Evolutionary conservation across 2,329 filamentous ascomycete genomes (phyloP).

Genomic region (Colletotrichum tabaci): DNA sequence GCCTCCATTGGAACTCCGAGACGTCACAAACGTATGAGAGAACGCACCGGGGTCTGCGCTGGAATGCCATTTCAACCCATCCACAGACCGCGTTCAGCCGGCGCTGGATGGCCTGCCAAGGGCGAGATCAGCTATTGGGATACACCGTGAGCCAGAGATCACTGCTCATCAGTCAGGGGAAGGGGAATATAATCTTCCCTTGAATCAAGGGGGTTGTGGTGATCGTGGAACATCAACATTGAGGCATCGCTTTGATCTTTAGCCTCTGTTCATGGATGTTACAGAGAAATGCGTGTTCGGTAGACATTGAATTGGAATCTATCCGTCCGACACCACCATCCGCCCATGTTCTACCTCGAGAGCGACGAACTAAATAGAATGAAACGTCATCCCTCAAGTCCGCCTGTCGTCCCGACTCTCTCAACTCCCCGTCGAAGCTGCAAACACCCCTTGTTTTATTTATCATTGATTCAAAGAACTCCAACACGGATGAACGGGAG

Average conservation of each 20-base stretch:
- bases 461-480: slow-evolving; percentile 35
- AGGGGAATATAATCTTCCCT: no score
- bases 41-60: no score
- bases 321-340: not conserved
- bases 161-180: no score
- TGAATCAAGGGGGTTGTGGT: not conserved
- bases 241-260: not conserved
- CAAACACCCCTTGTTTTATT: slow-evolving; percentile 26
- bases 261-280: not conserved
- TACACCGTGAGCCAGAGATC: no score
- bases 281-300: not conserved
- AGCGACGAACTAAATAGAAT: not conserved
- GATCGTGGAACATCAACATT: not conserved
- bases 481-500: slow-evolving; percentile 31
- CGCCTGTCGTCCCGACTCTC: slow-evolving; percentile 7
- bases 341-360: not conserved
- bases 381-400: not conserved
- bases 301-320: slow-evolving; percentile 4
- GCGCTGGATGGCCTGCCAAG: no score
- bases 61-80: no score
- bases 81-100: no score
- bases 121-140: no score
- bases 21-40: no score
- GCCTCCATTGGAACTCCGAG: no score
- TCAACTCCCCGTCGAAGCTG: slow-evolving; percentile 27